Conservation (phyloP, 768 basidiomycete species). For the Hygrocybe coccinea region DNA sequence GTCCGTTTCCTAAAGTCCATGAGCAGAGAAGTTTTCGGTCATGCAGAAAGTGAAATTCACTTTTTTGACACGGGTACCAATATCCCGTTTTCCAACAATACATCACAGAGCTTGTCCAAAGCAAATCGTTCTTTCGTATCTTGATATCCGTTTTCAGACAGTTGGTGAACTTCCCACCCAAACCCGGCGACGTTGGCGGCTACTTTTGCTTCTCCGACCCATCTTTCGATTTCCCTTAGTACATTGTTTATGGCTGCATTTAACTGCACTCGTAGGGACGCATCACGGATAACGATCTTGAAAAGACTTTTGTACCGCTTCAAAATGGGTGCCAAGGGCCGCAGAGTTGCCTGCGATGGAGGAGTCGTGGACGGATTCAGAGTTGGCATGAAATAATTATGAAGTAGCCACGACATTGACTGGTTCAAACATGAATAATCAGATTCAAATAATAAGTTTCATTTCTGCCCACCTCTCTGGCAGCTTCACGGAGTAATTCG, state of each 20-base stretch:
- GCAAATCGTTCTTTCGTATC: conserved; percentile 56
- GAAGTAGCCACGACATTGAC: conserved; percentile 79
- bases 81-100: conserved; percentile 62
- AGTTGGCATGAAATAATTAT: conserved; percentile 80
- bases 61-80: conserved; percentile 82
- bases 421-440: conserved; percentile 26
- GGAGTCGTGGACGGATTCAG: conserved; percentile 47
- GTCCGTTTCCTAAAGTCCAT: background rate
- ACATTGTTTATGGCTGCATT: conserved; percentile 46
- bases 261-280: conserved; percentile 49
- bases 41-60: conserved; percentile 38
- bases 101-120: conserved; percentile 61
- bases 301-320: conserved; percentile 67
- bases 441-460: conserved; percentile 3
- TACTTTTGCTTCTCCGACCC: conserved; percentile 71
- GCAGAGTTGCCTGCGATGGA: conserved; percentile 34
- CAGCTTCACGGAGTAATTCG: conserved; percentile 70
- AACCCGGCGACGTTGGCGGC: conserved; percentile 48
- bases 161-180: conserved; percentile 40
- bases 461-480: conserved; percentile 50
- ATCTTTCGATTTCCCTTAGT: conserved; percentile 65
- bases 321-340: conserved; percentile 63
- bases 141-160: conserved; percentile 17
- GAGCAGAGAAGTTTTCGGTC: background rate
- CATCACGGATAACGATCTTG: conserved; percentile 61